These are phyloP conservation scores for Ochetophila trinervis DNA, from an alignment of 306 rosid genomes.

Conservation along the genomic window DNA sequence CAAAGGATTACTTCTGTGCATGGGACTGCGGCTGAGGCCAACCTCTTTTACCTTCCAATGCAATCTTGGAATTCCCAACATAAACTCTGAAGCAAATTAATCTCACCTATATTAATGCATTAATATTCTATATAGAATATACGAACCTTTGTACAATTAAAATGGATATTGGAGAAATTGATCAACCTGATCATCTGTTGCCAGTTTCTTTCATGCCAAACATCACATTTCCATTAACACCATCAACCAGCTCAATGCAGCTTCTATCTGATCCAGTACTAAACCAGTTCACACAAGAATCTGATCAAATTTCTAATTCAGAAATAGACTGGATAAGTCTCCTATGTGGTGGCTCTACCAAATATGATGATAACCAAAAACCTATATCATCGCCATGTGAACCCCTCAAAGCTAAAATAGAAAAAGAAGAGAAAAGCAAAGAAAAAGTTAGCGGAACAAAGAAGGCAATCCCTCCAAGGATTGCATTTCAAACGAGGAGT, in stretches of 20 bases:
- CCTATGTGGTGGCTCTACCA: constrained; percentile 1
- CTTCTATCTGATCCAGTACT: neutral
- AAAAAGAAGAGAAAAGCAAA: constrained; percentile 6
- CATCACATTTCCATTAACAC: neutral
- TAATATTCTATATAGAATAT: neutral
- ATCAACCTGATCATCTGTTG: neutral
- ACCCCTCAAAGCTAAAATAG: neutral
- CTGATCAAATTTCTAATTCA: neutral
- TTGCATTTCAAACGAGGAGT: constrained; percentile 15
- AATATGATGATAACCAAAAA: neutral
- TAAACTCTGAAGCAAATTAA: neutral
- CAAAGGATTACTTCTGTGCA: too few species aligned
- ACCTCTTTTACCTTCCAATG: too few species aligned
- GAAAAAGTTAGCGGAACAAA: neutral
- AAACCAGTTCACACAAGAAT: neutral
- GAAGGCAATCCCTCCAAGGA: neutral
- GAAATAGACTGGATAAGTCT: neutral
- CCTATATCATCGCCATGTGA: neutral
- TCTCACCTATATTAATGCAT: neutral
- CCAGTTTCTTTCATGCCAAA: neutral
- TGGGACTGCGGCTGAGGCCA: too few species aligned
- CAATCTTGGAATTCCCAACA: neutral
- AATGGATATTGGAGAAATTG: constrained; percentile 1
- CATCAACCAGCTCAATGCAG: neutral
- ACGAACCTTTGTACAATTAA: too few species aligned